phyloP scores from a whole-genome alignment of 768 basidiomycete species.

The Mycena filopes region DNA sequence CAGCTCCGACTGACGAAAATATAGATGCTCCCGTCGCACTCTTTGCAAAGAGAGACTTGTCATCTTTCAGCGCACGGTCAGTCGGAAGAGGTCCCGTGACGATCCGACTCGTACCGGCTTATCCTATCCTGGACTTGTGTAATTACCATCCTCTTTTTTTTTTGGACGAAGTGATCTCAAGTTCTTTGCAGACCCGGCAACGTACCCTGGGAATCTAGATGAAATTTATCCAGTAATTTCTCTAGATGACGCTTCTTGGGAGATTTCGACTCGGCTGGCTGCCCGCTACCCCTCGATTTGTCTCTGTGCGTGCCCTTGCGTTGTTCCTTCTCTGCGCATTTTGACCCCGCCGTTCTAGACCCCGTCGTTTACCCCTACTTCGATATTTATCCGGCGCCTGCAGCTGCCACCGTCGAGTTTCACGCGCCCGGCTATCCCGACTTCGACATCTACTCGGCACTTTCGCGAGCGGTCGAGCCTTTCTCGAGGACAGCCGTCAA shows the following conservation, averaged over 20 bases:
- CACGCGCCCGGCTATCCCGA: constrained; percentile 45
- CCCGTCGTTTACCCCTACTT: constrained; percentile 49
- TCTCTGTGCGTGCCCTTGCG: no score
- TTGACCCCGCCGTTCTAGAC: constrained; percentile 32
- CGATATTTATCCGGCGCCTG: constrained; percentile 40
- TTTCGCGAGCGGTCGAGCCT: neutral
- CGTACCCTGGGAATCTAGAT: constrained; percentile 23
- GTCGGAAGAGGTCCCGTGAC: neutral
- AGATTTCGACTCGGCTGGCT: constrained; percentile 25
- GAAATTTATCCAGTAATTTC: constrained; percentile 14
- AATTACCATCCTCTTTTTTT: neutral
- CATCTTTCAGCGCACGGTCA: no score
- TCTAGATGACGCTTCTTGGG: neutral
- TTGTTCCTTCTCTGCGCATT: no score
- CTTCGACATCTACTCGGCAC: constrained; percentile 49
- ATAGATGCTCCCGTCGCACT: no score
- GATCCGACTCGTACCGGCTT: constrained; percentile 16
- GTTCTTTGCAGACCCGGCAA: constrained; percentile 9
- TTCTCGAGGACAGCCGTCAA: neutral
- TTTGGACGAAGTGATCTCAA: neutral
- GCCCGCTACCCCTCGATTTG: constrained; percentile 40
- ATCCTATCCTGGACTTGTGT: constrained; percentile 34
- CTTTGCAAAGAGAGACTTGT: no score
- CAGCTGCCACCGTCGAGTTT: neutral
- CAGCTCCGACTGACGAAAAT: no score